Conservation (phyloP, 176 grass and related monocot genomes). For the Ananas comosus region DNA sequence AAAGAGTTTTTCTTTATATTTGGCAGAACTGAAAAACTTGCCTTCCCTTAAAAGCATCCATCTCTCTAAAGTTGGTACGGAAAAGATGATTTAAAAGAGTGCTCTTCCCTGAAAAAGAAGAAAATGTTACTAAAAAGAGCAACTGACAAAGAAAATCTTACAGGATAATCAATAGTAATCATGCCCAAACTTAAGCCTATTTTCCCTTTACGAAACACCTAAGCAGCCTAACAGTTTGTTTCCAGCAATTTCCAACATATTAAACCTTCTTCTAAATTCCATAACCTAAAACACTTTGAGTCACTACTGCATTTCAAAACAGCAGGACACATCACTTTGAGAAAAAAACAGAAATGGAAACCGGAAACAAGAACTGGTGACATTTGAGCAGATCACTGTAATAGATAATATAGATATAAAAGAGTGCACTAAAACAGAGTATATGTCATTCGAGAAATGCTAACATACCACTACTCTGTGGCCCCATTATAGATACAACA, state of each 20-base stretch:
- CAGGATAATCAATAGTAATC: neutral
- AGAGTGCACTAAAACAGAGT: conserved; percentile 1
- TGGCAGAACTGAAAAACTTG: conserved; percentile 21
- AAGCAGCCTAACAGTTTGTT: neutral
- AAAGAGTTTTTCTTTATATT: neutral
- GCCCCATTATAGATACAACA: conserved; percentile 97
- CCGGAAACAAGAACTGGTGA: neutral
- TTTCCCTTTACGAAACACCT: neutral
- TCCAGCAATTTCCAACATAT: neutral
- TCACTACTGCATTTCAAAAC: neutral
- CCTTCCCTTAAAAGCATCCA: conserved; percentile 98
- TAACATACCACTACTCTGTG: conserved; percentile 92
- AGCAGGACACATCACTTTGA: neutral
- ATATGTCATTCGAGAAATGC: neutral
- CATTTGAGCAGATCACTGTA: neutral
- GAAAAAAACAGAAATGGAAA: neutral
- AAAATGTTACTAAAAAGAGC: neutral
- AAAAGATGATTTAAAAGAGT: conserved; percentile 98
- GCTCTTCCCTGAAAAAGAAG: conserved; percentile 66
- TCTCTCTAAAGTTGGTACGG: conserved; percentile 85
- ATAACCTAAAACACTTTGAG: neutral
- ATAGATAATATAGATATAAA: conserved; percentile 1
- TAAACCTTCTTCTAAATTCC: neutral
- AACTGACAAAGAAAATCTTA: neutral
- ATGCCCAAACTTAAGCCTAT: too few species aligned